phyloP scores from a whole-genome alignment of 192 early-diverging fungal species.

The Funneliformis mosseae region DNA sequence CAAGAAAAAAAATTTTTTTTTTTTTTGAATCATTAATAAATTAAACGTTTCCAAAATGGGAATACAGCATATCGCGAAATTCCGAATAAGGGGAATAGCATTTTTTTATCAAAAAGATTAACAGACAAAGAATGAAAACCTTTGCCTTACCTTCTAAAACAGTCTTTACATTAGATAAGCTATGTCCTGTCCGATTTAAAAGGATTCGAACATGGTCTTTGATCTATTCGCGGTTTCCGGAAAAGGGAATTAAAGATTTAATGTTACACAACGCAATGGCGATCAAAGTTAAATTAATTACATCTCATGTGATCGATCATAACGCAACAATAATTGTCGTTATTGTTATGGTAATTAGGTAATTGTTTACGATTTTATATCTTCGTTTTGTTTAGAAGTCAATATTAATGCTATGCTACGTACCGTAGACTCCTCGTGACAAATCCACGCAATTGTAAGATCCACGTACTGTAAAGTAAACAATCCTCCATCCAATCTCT shows the following conservation, averaged over 20 bases:
- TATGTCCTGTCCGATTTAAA: constrained; percentile 48
- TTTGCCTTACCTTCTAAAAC: constrained; percentile 47
- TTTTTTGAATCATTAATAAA: no score
- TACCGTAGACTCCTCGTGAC: constrained; percentile 53
- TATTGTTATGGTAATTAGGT: neutral
- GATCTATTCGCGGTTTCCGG: constrained; percentile 31
- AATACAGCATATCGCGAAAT: neutral
- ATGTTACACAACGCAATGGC: neutral
- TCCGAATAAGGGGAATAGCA: neutral
- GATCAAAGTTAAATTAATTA: neutral
- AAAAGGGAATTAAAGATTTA: neutral
- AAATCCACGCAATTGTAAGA: constrained; percentile 66
- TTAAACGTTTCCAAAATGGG: constrained; percentile 9
- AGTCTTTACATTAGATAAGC: constrained; percentile 46
- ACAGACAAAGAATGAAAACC: neutral
- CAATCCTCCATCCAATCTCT: constrained; percentile 77
- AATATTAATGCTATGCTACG: constrained; percentile 26
- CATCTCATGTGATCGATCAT: neutral
- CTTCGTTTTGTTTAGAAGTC: no score
- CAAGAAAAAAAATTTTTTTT: neutral
- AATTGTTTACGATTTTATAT: constrained; percentile 29
- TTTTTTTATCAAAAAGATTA: neutral
- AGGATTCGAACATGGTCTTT: constrained; percentile 43
- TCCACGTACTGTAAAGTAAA: constrained; percentile 79
- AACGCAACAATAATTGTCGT: neutral